A percentile compares a stretch with the other conserved stretches of the same genome.
Evolutionary conservation across 768 basidiomycete genomes (phyloP).

Genomic region (Thelephora ganbajun): DNA sequence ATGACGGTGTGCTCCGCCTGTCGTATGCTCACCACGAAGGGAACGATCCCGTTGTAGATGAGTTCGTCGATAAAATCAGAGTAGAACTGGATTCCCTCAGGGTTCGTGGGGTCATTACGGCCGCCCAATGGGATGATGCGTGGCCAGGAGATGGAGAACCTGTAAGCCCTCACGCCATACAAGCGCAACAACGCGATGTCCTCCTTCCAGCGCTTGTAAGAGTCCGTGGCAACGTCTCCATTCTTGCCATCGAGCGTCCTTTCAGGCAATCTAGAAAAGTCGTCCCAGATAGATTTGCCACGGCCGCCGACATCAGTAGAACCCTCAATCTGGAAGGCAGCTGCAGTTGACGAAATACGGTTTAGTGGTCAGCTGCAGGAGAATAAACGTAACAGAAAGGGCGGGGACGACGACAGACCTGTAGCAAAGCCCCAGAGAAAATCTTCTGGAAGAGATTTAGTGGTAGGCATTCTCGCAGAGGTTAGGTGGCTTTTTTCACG

Average conservation of each 20-base stretch:
- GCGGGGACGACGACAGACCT: slow-evolving; percentile 25
- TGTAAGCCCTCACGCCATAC: slow-evolving; percentile 60
- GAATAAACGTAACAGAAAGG: background rate
- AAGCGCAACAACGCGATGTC: slow-evolving; percentile 46
- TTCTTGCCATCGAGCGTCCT: slow-evolving; percentile 55
- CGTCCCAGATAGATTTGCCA: slow-evolving; percentile 65
- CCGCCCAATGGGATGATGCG: slow-evolving; percentile 65
- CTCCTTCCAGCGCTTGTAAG: slow-evolving; percentile 53
- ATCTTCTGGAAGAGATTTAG: slow-evolving; percentile 28
- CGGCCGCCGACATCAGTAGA: slow-evolving; percentile 44
- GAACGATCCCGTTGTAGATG: slow-evolving; percentile 45
- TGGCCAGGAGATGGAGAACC: slow-evolving; percentile 68
- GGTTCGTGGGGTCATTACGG: slow-evolving; percentile 58
- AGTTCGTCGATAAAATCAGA: slow-evolving; percentile 56
- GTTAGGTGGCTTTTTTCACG: no score
- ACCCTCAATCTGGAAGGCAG: slow-evolving; percentile 66
- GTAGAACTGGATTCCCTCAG: slow-evolving; percentile 56
- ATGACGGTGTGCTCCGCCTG: no score
- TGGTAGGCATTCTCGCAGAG: no score
- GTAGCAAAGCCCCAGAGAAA: slow-evolving; percentile 66
- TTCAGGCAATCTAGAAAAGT: slow-evolving; percentile 48
- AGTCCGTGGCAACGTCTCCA: slow-evolving; percentile 61
- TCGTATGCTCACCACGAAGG: slow-evolving; percentile 43
- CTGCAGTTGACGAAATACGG: slow-evolving; percentile 19
- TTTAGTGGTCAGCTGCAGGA: background rate